These are phyloP conservation scores for Avena atlantica DNA, from an alignment of 176 grass and related monocot species.

Conservation along the genomic window DNA sequence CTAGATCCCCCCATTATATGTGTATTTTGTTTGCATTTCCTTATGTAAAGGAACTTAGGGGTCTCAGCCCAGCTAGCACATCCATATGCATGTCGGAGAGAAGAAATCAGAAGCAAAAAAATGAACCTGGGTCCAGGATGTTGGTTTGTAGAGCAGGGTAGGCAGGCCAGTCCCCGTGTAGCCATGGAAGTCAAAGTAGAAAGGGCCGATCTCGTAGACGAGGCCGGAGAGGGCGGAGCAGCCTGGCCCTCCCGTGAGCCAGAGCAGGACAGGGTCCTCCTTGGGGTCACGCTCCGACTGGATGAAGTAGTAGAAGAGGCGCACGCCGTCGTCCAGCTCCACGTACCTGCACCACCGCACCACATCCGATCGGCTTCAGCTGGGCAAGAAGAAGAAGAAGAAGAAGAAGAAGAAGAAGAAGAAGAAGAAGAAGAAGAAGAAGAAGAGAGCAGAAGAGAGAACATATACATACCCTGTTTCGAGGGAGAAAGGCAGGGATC, in stretches of 20 bases:
- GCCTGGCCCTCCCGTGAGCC: conserved; percentile 46
- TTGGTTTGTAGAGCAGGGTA: conserved; percentile 45
- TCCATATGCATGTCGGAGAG: too few species aligned
- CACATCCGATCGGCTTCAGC: neutral
- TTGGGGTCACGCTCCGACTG: conserved; percentile 37
- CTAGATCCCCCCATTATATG: too few species aligned
- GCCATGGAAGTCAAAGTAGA: conserved; percentile 46
- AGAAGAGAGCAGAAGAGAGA: neutral
- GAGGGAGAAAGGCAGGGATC: conserved; percentile 32
- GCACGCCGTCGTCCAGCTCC: conserved; percentile 32
- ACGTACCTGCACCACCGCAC: conserved; percentile 25
- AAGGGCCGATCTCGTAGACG: conserved; percentile 51
- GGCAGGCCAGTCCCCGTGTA: conserved; percentile 48
- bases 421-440: neutral
- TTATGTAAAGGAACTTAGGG: neutral
- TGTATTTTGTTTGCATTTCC: too few species aligned
- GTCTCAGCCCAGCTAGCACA: too few species aligned
- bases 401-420: neutral
- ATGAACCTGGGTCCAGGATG: conserved; percentile 60
- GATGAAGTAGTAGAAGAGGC: conserved; percentile 60
- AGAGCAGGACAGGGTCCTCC: conserved; percentile 50
- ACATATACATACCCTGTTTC: conserved; percentile 6
- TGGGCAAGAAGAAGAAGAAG: neutral
- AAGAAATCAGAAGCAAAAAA: too few species aligned
- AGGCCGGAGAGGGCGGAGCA: conserved; percentile 52